Conservation (phyloP, 495 filamentous ascomycete species). For the Hypoxylon rickii region DNA sequence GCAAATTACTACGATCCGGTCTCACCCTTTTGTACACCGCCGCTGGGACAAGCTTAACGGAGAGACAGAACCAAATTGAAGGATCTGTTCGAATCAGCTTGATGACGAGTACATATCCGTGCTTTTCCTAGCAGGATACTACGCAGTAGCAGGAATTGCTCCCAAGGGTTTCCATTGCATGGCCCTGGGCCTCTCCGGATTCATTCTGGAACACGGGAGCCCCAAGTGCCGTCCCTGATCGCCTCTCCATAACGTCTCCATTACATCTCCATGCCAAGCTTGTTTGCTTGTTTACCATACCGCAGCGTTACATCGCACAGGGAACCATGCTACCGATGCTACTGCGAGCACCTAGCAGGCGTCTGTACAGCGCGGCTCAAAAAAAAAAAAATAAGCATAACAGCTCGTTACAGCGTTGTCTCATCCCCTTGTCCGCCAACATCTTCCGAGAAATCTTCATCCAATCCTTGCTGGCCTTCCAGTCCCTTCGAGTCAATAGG, state of each 20-base stretch:
- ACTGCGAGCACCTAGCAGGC: too few species aligned
- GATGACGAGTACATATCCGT: slow-evolving; percentile 10
- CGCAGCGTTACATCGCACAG: slow-evolving; percentile 25
- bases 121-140: not conserved
- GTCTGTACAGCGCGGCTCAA: slow-evolving; percentile 35
- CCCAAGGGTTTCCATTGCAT: too few species aligned
- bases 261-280: slow-evolving; percentile 33
- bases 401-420: slow-evolving; percentile 27
- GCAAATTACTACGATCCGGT: slow-evolving; percentile 4
- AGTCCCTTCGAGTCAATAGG: slow-evolving; percentile 3
- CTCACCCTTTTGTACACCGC: slow-evolving; percentile 9
- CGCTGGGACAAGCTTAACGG: too few species aligned
- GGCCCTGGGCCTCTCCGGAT: too few species aligned
- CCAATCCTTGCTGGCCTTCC: slow-evolving; percentile 18
- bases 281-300: slow-evolving; percentile 25
- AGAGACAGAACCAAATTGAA: too few species aligned
- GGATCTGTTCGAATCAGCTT: not conserved
- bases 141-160: too few species aligned
- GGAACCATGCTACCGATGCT: too few species aligned
- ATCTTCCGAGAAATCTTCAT: slow-evolving; percentile 16
- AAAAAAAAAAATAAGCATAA: slow-evolving; percentile 27
- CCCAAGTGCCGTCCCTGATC: slow-evolving; percentile 32
- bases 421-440: slow-evolving; percentile 23
- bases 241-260: too few species aligned
- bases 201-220: slow-evolving; percentile 26